A percentile compares a stretch with the other conserved stretches of the same genome.
phyloP scores from a whole-genome alignment of 2,329 filamentous ascomycete species.

The Neopestalotiopsis rosae region DNA sequence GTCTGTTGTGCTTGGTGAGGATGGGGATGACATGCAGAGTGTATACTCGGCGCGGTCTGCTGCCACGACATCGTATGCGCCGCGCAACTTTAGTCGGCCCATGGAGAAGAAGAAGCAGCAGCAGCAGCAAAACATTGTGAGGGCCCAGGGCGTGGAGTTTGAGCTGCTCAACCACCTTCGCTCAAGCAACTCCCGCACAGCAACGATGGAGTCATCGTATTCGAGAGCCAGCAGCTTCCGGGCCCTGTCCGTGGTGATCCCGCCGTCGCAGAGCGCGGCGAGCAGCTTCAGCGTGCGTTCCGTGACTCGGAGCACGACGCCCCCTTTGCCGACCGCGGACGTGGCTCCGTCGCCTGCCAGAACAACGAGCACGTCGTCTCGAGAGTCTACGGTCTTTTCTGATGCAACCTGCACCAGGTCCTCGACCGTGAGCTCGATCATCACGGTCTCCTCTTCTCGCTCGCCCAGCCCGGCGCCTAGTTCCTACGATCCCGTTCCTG shows the following conservation, averaged over 20 bases:
- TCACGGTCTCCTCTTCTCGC: constrained; percentile 1
- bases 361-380: not conserved
- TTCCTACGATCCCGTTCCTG: not conserved
- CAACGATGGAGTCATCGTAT: not conserved
- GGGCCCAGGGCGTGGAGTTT: constrained; percentile 3
- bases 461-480: constrained; percentile 1
- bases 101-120: constrained; percentile 9
- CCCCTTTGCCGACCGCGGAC: not conserved
- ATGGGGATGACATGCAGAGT: constrained; percentile 2
- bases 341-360: not conserved
- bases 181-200: not conserved
- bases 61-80: constrained; percentile 12
- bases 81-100: not conserved
- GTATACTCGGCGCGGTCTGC: not conserved
- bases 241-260: not conserved
- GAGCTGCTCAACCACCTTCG: constrained; percentile 8
- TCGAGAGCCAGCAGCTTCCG: not conserved
- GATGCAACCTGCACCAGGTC: not conserved
- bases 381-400: not conserved
- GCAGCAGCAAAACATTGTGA: not conserved
- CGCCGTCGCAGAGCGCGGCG: constrained; percentile 10
- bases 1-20: not conserved
- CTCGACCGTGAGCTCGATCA: not conserved
- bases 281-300: constrained; percentile 6
- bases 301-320: constrained; percentile 9